A percentile compares a stretch with the other conserved stretches of the same genome.
These are phyloP conservation scores for Schizosaccharomyces versatilis DNA, from an alignment of 1,139 yeast genomes.

Conservation along the genomic window DNA sequence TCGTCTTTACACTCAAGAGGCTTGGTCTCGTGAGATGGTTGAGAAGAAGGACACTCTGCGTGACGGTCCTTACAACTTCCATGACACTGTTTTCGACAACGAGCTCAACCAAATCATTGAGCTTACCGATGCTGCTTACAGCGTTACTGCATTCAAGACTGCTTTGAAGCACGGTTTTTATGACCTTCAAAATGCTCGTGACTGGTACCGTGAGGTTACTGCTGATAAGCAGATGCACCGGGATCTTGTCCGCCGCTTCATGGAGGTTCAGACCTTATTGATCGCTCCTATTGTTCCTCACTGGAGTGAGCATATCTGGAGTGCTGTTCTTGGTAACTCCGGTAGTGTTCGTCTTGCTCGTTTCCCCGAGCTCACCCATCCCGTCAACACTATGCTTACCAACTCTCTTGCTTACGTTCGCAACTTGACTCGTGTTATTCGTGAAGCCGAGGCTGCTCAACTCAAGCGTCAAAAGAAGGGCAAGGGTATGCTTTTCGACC, in stretches of 20 bases:
- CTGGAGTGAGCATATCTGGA: slow-evolving; percentile 73
- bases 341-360: slow-evolving; percentile 46
- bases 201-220: slow-evolving; percentile 75
- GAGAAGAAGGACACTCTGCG: slow-evolving; percentile 35
- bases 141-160: slow-evolving; percentile 55
- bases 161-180: slow-evolving; percentile 82
- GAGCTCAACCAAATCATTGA: slow-evolving; percentile 74
- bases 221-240: slow-evolving; percentile 45
- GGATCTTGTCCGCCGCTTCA: slow-evolving; percentile 58
- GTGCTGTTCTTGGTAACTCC: slow-evolving; percentile 45
- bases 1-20: slow-evolving; percentile 76
- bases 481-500: slow-evolving; percentile 40
- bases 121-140: slow-evolving; percentile 47
- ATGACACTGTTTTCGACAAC: slow-evolving; percentile 75
- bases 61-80: slow-evolving; percentile 47
- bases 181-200: slow-evolving; percentile 87
- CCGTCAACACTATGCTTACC: slow-evolving; percentile 36
- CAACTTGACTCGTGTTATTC: slow-evolving; percentile 52
- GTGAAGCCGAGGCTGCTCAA: slow-evolving; percentile 78
- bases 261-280: slow-evolving; percentile 64
- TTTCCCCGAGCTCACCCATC: slow-evolving; percentile 57
- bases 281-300: slow-evolving; percentile 91
- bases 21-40: slow-evolving; percentile 46
- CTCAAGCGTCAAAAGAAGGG: slow-evolving; percentile 83
- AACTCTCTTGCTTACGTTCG: slow-evolving; percentile 65